Conservation (phyloP, 495 filamentous ascomycete species). For the Neurospora tetraspora region DNA sequence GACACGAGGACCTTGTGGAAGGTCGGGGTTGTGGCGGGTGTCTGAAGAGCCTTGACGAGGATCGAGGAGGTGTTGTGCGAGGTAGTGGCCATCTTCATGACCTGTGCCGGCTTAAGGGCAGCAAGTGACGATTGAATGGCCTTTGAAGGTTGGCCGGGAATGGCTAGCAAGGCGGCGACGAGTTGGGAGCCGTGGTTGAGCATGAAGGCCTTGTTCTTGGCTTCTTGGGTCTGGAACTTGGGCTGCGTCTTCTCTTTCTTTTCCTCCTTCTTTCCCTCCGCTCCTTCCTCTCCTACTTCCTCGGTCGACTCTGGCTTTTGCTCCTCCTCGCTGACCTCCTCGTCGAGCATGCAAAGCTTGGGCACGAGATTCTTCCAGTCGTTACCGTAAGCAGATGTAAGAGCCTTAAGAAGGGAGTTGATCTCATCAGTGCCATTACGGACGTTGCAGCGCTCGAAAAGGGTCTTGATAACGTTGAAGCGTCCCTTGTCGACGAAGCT, state of each 20-base stretch:
- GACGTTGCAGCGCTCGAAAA: constrained; percentile 75
- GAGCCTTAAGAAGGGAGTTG: constrained; percentile 46
- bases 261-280: background rate
- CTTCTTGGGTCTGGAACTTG: constrained; percentile 17
- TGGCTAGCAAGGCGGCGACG: constrained; percentile 29
- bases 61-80: constrained; percentile 45
- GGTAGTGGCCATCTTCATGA: constrained; percentile 27
- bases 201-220: constrained; percentile 33
- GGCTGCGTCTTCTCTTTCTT: constrained; percentile 2
- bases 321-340: constrained; percentile 25
- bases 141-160: constrained; percentile 29
- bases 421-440: constrained; percentile 48
- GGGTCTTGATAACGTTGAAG: constrained; percentile 62
- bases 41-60: constrained; percentile 60
- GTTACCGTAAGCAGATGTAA: constrained; percentile 48
- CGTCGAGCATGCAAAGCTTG: constrained; percentile 46
- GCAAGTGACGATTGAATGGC: constrained; percentile 33
- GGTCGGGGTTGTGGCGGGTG: constrained; percentile 42
- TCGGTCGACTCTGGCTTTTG: background rate
- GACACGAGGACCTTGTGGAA: constrained; percentile 39
- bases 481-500: constrained; percentile 62
- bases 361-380: constrained; percentile 44
- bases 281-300: background rate
- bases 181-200: constrained; percentile 37
- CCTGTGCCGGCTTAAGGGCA: constrained; percentile 25